Evolutionary conservation across 371 early-diverging fungal genomes (phyloP), one percentile per base, ranked within the genome.

Genomic region (Saksenaea vasiformis): DNA sequence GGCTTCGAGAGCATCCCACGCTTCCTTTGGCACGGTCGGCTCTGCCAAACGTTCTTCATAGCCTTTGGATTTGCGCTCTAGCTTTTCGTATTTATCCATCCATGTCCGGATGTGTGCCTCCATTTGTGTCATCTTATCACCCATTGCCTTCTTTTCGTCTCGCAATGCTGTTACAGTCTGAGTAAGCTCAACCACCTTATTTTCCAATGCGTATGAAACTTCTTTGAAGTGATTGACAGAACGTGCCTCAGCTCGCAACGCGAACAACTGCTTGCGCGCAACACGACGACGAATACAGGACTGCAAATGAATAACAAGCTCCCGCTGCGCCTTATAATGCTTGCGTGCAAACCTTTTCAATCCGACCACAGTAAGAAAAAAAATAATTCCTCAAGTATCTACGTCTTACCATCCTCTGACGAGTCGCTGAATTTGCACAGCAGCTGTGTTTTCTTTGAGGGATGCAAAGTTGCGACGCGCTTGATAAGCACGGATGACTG

Each of bases 121-220:
- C 54, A 92, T 72, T n/a, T 79, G 70, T 5, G 76, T 60, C 41
- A 88, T 73, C 27, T 85, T 83, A 31, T 88, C 85, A 53, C 69
- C 71, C 37, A 88, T 75, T 3, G 70, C 67, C 35, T 85, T 86
- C 76, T 85, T 86, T 68, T 93, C 94, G 55, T 88, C 84, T 56
- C 85, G 83, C 54, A 91, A 86, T 39, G 75, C 72, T 10, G 85
- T 87, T 61, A 98, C 67, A 43, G 86, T 79, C 76, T 93, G 94
- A 34, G 96, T 95, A 61, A 98, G 83, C 70, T 93, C 95, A 62
- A 98, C 89, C 55, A 98, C 91, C 87, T 97, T 98, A 81, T 89
- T 93, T 71, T 99, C 98, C 14, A 99, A 85, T 71, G 91, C 88
- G 80, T 92, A 92, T n/a, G 96, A 93, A n/a, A 91, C 86, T 64